Conservation (phyloP, 2,329 filamentous ascomycete species). For the Botrytis porri region DNA sequence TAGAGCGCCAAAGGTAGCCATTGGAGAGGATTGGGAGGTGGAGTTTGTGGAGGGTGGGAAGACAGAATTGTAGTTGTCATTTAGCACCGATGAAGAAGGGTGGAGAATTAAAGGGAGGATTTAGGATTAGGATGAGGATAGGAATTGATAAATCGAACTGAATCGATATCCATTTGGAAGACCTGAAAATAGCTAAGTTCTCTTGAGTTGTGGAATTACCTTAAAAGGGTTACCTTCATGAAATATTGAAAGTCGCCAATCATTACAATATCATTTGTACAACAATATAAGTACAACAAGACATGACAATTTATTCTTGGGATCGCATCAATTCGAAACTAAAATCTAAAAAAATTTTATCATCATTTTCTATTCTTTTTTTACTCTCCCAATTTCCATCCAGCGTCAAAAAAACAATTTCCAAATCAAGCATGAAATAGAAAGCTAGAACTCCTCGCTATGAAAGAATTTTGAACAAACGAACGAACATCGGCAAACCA, state of each 20-base stretch:
- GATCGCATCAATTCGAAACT: not conserved
- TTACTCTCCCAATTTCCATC: not conserved
- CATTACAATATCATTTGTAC: not conserved
- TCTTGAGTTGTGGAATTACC: not conserved
- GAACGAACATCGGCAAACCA: not conserved
- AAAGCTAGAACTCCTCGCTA: not conserved
- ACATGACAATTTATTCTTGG: not conserved
- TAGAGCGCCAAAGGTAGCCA: constrained; percentile 58
- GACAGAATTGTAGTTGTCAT: not conserved
- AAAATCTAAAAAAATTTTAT: not conserved
- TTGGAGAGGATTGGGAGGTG: constrained; percentile 59
- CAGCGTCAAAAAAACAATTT: not conserved
- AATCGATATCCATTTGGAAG: not conserved
- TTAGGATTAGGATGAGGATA: not conserved
- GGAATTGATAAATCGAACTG: not conserved
- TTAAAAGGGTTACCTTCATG: not conserved
- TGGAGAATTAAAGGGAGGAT: not conserved
- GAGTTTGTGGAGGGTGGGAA: constrained; percentile 28
- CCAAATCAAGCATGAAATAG: not conserved
- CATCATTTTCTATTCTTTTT: not conserved
- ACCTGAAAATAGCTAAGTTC: not conserved
- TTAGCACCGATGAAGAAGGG: too few species aligned
- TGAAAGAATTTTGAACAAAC: not conserved
- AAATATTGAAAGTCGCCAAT: not conserved
- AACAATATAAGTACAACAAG: not conserved